phyloP scores from a whole-genome alignment of 2,329 filamentous ascomycete species.

The Pseudocercospora eumusae region DNA sequence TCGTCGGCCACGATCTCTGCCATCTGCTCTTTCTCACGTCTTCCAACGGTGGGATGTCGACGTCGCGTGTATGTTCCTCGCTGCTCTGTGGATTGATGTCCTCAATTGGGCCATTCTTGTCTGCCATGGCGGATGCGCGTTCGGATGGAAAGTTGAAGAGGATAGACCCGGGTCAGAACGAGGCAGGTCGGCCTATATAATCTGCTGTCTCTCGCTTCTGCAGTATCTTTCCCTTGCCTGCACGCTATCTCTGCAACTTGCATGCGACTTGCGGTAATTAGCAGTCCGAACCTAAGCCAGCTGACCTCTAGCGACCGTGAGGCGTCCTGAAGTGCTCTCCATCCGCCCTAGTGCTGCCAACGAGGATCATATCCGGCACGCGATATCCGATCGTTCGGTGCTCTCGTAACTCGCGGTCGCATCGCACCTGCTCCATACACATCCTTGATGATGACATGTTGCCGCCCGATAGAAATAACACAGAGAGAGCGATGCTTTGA shows the following conservation, averaged over 20 bases:
- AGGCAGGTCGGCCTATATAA: background rate
- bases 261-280: background rate
- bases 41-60: constrained; percentile 26
- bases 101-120: constrained; percentile 13
- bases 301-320: background rate
- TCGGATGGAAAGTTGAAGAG: background rate
- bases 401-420: background rate
- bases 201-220: background rate
- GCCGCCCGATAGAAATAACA: background rate
- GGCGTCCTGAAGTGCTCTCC: background rate
- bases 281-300: background rate
- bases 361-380: background rate
- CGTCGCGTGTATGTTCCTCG: constrained; percentile 3
- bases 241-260: background rate
- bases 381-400: background rate
- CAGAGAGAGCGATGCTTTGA: background rate
- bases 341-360: background rate
- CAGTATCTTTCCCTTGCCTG: background rate
- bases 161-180: background rate
- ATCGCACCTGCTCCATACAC: background rate
- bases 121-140: constrained; percentile 15
- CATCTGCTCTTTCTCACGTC: constrained; percentile 25
- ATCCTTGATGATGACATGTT: background rate
- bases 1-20: constrained; percentile 68
- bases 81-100: constrained; percentile 10